Evolutionary conservation across 148 eudicot species (phyloP).

Genomic region (Chenopodium suecicum): DNA sequence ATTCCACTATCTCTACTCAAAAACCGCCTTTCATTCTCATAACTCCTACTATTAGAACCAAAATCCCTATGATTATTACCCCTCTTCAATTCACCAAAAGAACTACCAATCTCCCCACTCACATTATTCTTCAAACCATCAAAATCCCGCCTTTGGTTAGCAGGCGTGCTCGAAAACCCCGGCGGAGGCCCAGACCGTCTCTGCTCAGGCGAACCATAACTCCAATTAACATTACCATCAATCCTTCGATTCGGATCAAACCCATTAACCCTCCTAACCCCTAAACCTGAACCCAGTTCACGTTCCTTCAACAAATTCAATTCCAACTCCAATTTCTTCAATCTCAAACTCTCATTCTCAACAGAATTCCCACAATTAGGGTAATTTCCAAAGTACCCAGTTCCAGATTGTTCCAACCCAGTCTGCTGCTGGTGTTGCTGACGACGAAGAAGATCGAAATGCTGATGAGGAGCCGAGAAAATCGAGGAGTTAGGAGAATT

Average conservation of each 20-base stretch:
- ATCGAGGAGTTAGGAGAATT: conserved; percentile 27
- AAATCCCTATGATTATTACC: conserved; percentile 30
- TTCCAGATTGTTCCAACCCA: conserved; percentile 11
- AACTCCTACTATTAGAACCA: conserved; percentile 20
- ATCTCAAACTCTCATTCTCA: conserved; percentile 5
- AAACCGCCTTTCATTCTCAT: conserved; percentile 33
- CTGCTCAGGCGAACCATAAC: conserved; percentile 27
- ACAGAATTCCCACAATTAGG: not conserved
- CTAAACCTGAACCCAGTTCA: conserved; percentile 20
- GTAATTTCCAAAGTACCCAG: conserved; percentile 39
- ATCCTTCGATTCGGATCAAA: conserved; percentile 25
- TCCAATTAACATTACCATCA: conserved; percentile 25
- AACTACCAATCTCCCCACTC: conserved; percentile 38
- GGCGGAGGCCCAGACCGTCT: conserved; percentile 55
- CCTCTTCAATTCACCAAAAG: conserved; percentile 29
- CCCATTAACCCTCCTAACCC: conserved; percentile 27
- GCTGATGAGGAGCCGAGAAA: conserved; percentile 35
- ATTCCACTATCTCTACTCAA: conserved; percentile 21
- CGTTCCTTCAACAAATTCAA: conserved; percentile 25
- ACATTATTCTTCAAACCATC: conserved; percentile 27
- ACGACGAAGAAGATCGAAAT: conserved; percentile 19
- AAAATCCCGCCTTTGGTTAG: conserved; percentile 32
- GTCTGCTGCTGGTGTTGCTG: conserved; percentile 28
- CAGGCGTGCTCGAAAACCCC: conserved; percentile 47
- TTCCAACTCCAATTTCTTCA: conserved; percentile 14